Evolutionary conservation across 345 rosid genomes (phyloP).

Genomic region (Populus davidiana): DNA sequence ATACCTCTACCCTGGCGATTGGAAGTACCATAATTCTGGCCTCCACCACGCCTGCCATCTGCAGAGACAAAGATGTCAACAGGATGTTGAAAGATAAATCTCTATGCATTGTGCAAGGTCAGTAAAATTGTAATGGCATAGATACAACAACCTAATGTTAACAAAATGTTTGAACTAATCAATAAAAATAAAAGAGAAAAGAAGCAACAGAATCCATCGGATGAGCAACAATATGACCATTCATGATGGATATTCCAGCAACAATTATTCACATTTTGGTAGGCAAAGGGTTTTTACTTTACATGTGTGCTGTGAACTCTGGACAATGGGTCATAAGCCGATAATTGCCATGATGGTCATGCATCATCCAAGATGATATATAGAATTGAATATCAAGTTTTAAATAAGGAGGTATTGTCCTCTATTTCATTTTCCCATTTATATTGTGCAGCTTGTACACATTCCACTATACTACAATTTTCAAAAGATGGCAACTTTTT

Average conservation of each 20-base stretch:
- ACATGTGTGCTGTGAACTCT: not conserved
- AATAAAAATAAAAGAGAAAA: not conserved
- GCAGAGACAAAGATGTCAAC: slow-evolving; percentile 22
- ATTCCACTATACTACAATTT: not conserved
- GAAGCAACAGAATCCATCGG: not conserved
- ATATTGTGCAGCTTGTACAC: not conserved
- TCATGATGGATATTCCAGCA: not conserved
- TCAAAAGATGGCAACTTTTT: not conserved
- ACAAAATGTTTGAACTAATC: not conserved
- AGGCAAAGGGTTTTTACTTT: not conserved
- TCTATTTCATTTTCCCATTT: not conserved
- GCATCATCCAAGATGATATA: not conserved
- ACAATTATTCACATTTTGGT: not conserved
- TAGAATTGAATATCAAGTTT: not conserved
- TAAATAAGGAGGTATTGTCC: not conserved
- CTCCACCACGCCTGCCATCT: slow-evolving; percentile 81
- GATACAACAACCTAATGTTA: not conserved
- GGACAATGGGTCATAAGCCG: not conserved
- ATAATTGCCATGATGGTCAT: not conserved
- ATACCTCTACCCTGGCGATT: slow-evolving; percentile 71
- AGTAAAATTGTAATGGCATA: not conserved
- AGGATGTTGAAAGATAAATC: not conserved
- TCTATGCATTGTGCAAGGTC: not conserved
- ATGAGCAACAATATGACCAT: not conserved
- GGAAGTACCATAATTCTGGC: slow-evolving; percentile 65